Base-by-base conservation (phyloP, 2,329 filamentous ascomycete species). In the Kalaharituber pfeilii region DNA sequence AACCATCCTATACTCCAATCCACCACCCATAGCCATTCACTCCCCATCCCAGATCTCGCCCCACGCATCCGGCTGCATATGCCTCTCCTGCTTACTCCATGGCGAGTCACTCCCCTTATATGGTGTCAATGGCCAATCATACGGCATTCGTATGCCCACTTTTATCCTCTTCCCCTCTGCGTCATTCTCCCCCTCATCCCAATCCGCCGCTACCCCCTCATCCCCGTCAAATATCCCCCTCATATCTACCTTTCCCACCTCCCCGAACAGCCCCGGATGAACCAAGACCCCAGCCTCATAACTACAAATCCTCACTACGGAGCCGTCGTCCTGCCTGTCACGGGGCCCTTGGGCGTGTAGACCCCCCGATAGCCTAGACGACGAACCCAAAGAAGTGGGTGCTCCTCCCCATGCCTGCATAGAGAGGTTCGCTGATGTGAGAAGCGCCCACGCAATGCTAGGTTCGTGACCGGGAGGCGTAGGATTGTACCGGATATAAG, bases 391-490 rank as follows among this genome's bases (percentile, higher is more conserved):
- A 26, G 56, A 59, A 9, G 47, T 51, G 5, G 56, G 39, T 49
- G 75, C 72, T 33, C 82, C 79, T 1, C 87, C 87, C 88, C 87
- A 94, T 0, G 87, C 87, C 67, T 94, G 86, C 57, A 81, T 89
- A 1, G 84, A 91, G 2, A 94, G 67, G 62, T 94, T 94, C n/a
- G 87, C 86, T n/a, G 84, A 91, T 0, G 86, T 93, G 1, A 93
- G 66, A 59, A 94, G 72, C 1, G 84, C 86, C 88, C 87, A 94
- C 64, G 91, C 52, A 13, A 59, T 66, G 8, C 13, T 39, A 18
- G 33, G 33, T 18, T 39, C 33, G n/a, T n/a, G n/a, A n/a, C n/a
- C n/a, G n/a, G n/a, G n/a, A n/a, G n/a, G n/a, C n/a, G n/a, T n/a
- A n/a, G 30, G 30, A 22, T 47, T 22, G 62, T 75, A 87, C 3